phyloP scores from a whole-genome alignment of 1,139 yeast genomes.

The Taphrina betulina region DNA sequence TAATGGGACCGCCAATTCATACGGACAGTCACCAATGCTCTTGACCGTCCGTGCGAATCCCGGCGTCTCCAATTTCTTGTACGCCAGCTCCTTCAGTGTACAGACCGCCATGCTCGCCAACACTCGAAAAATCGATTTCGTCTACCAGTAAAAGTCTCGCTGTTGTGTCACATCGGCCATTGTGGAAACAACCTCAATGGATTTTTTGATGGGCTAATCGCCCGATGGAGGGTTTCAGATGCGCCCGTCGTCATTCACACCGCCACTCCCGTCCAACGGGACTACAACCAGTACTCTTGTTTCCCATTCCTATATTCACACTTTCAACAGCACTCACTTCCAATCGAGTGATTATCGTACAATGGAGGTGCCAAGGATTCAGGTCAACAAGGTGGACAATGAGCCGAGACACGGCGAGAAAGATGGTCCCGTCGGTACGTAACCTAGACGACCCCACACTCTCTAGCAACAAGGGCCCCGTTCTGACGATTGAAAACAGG shows the following conservation, averaged over 20 bases:
- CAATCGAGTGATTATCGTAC: too few relatives aligned
- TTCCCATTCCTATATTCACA: too few relatives aligned
- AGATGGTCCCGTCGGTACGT: conserved; percentile 16
- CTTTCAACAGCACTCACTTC: too few relatives aligned
- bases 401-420: conserved; percentile 14
- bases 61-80: conserved; percentile 1
- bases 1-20: background rate
- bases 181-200: too few relatives aligned
- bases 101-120: background rate
- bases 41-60: conserved; percentile 1
- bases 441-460: background rate
- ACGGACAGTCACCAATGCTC: conserved; percentile 5
- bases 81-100: conserved; percentile 5
- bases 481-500: background rate
- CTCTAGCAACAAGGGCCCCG: background rate
- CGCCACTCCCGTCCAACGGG: too few relatives aligned
- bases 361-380: conserved; percentile 23
- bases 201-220: too few relatives aligned
- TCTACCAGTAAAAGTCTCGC: too few relatives aligned
- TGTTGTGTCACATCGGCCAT: too few relatives aligned
- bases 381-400: conserved; percentile 18
- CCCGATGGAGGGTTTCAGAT: too few relatives aligned
- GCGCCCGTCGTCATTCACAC: too few relatives aligned
- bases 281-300: too few relatives aligned
- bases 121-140: too few relatives aligned